Percentiles rank a stretch among this genome's conserved stretches.
Evolutionary conservation across 2,329 filamentous ascomycete genomes (phyloP).

Genomic region (Apiospora rasikravindrae): DNA sequence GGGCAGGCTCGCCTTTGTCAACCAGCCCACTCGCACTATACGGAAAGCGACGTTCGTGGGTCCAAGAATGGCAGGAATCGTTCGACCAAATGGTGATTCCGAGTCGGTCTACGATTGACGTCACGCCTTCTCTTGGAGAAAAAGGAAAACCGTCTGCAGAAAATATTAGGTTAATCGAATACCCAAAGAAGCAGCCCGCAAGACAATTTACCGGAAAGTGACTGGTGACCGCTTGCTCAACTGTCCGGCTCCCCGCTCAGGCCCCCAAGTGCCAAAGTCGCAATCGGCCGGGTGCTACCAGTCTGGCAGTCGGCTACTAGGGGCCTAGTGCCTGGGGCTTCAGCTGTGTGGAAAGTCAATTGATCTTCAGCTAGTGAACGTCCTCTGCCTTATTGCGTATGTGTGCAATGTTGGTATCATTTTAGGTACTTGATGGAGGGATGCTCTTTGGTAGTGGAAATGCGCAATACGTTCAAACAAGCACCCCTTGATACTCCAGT

Average conservation of each 20-base stretch:
- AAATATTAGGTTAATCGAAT: neutral
- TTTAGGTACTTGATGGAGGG: neutral
- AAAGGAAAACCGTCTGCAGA: neutral
- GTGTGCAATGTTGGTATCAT: neutral
- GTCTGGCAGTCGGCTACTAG: neutral
- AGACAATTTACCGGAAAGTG: neutral
- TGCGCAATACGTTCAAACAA: neutral
- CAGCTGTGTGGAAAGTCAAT: constrained; percentile 14
- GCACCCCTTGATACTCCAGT: constrained; percentile 5
- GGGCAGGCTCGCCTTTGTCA: neutral
- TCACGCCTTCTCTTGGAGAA: neutral
- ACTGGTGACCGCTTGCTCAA: neutral
- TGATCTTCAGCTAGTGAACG: constrained; percentile 9
- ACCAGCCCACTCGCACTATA: neutral
- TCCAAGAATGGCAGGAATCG: neutral
- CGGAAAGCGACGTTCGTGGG: constrained; percentile 4
- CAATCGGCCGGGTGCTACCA: neutral
- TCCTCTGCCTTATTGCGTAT: neutral
- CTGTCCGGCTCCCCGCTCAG: neutral
- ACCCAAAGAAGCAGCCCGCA: neutral
- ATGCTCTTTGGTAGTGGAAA: neutral
- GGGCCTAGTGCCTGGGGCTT: constrained; percentile 1
- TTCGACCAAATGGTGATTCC: neutral
- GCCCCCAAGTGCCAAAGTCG: neutral
- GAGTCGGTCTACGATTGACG: neutral